Conservation (phyloP, 305 asterid genomes). For the Petunia hybrid region DNA sequence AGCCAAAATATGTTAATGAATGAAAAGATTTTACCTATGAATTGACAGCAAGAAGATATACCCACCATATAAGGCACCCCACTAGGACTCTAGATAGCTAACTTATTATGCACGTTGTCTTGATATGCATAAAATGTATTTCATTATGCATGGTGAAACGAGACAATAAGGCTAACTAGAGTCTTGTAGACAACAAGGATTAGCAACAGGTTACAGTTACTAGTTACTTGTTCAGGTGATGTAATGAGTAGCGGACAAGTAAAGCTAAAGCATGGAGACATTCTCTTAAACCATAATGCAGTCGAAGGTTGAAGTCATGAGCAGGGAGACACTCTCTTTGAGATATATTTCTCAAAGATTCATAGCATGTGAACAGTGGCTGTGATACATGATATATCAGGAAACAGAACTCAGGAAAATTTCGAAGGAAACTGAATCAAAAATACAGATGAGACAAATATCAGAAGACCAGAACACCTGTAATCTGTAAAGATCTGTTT, state of each 20-base stretch:
- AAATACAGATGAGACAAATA: constrained; percentile 20
- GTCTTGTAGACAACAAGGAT: neutral
- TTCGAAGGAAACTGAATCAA: neutral
- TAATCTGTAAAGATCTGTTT: too few species aligned
- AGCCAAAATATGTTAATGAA: neutral
- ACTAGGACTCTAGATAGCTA: neutral
- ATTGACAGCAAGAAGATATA: neutral
- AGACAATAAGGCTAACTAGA: neutral
- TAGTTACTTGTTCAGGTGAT: neutral
- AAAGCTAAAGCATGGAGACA: neutral
- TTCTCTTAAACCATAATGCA: neutral
- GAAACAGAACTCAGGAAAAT: neutral
- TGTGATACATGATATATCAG: constrained; percentile 18
- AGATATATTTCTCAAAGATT: neutral
- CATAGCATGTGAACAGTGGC: neutral
- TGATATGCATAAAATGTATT: neutral
- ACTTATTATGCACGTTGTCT: neutral
- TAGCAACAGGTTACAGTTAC: neutral
- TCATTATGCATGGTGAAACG: neutral
- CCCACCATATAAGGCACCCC: constrained; percentile 4
- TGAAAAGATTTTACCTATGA: neutral
- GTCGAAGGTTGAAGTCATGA: neutral
- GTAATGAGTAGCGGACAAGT: neutral
- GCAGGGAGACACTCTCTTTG: neutral
- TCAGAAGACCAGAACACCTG: constrained; percentile 13